phyloP scores from a whole-genome alignment of 192 early-diverging fungal genomes.

The Helicostylum pulchrum region DNA sequence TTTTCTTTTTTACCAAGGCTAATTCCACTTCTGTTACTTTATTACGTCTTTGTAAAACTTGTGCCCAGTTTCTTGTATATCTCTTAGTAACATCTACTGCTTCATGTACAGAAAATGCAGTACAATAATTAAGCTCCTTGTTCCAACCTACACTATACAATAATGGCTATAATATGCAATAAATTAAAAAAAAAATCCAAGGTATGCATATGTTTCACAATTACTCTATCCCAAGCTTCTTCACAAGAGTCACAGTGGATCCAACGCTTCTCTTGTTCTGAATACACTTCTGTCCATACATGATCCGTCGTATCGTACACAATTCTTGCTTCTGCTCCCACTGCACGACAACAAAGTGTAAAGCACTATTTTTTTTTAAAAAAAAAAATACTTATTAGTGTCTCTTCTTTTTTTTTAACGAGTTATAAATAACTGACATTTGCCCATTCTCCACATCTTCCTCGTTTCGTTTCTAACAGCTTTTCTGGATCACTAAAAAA shows the following conservation, averaged over 20 bases:
- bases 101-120: slow-evolving; percentile 45
- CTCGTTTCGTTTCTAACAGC: slow-evolving; percentile 43
- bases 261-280: slow-evolving; percentile 46
- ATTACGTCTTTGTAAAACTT: slow-evolving; percentile 28
- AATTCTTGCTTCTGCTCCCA: slow-evolving; percentile 46
- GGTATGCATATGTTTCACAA: too few species aligned
- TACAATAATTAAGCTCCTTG: slow-evolving; percentile 44
- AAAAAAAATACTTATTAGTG: neutral
- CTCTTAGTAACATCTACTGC: slow-evolving; percentile 50
- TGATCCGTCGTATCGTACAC: slow-evolving; percentile 53
- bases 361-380: slow-evolving; percentile 38
- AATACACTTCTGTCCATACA: slow-evolving; percentile 56
- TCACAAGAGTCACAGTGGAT: slow-evolving; percentile 56
- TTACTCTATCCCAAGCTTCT: slow-evolving; percentile 50
- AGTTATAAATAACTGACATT: slow-evolving; percentile 31
- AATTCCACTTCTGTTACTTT: slow-evolving; percentile 19
- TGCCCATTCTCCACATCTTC: slow-evolving; percentile 59
- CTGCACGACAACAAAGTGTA: slow-evolving; percentile 46
- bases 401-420: neutral
- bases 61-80: slow-evolving; percentile 40
- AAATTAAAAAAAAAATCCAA: neutral
- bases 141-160: slow-evolving; percentile 54
- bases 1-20: slow-evolving; percentile 3
- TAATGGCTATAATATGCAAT: slow-evolving; percentile 32
- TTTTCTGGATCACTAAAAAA: slow-evolving; percentile 35